These are phyloP conservation scores for Fusarium haematococcum DNA, from an alignment of 2,329 filamentous ascomycete genomes.

Conservation along the genomic window DNA sequence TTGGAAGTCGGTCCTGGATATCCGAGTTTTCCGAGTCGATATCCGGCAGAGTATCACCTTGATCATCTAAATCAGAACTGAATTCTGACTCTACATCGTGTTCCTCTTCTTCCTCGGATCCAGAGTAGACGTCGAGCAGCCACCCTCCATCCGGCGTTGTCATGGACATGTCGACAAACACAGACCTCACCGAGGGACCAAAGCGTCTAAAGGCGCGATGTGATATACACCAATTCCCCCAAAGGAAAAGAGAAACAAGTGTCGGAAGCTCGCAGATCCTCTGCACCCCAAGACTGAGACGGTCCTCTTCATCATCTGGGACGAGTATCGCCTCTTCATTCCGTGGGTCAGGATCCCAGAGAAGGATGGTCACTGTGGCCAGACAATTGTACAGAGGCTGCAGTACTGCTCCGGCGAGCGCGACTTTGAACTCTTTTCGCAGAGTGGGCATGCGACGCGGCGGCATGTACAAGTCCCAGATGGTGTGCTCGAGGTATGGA, in stretches of 20 bases:
- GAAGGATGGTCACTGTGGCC: background rate
- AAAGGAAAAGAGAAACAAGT: background rate
- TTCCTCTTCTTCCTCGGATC: background rate
- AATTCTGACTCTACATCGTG: background rate
- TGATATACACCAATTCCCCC: background rate
- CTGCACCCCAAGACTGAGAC: background rate
- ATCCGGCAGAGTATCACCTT: background rate
- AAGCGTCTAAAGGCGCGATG: background rate
- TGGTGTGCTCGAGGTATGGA: background rate
- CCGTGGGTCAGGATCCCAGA: background rate
- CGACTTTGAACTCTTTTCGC: background rate
- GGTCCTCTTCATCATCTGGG: background rate
- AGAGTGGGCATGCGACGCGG: background rate
- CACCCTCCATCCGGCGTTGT: background rate
- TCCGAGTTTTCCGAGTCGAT: background rate
- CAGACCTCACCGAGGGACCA: background rate
- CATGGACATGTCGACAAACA: background rate
- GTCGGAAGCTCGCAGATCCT: background rate
- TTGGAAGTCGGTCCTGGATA: background rate
- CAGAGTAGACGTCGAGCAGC: background rate
- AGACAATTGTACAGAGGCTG: background rate
- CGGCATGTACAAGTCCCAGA: background rate
- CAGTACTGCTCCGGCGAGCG: background rate
- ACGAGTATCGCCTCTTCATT: background rate
- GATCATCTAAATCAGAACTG: background rate